Evolutionary conservation across 495 filamentous ascomycete genomes (phyloP).

Genomic region (Penicillium cinerascens): DNA sequence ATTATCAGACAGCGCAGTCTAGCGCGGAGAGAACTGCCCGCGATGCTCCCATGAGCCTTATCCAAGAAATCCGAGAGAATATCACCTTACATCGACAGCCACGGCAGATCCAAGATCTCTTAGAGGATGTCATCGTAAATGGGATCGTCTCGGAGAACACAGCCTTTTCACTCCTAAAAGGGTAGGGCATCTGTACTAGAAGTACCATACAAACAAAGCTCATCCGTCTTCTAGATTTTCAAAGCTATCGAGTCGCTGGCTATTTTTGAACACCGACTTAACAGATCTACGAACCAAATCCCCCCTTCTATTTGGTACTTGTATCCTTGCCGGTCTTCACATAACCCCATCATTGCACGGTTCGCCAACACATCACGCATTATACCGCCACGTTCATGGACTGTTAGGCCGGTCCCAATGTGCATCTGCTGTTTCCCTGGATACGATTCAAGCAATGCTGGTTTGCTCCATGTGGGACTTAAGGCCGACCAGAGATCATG

Average conservation of each 20-base stretch:
- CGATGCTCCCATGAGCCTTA: constrained; percentile 20
- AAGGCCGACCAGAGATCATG: constrained; percentile 12
- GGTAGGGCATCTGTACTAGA: background rate
- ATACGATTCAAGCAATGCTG: constrained; percentile 19
- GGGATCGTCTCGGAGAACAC: constrained; percentile 8
- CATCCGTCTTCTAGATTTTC: constrained; percentile 11
- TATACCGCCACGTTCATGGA: constrained; percentile 16
- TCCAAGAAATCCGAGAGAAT: constrained; percentile 16
- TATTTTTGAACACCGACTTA: constrained; percentile 17
- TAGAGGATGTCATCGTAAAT: constrained; percentile 9
- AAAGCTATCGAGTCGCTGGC: constrained; percentile 19
- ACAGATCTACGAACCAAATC: constrained; percentile 7
- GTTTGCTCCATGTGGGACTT: constrained; percentile 21
- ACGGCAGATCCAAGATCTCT: background rate
- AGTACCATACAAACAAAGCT: background rate
- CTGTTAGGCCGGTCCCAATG: constrained; percentile 9
- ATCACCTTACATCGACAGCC: constrained; percentile 6
- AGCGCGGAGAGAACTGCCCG: constrained; percentile 11
- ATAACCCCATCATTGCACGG: constrained; percentile 11
- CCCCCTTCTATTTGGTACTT: constrained; percentile 14
- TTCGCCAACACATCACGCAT: constrained; percentile 9
- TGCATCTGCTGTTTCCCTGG: constrained; percentile 4
- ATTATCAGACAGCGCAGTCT: too few species aligned
- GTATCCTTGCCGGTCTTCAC: constrained; percentile 15
- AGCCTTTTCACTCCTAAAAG: constrained; percentile 7